Evolutionary conservation across 2,329 filamentous ascomycete genomes (phyloP).

Genomic region (Penicillium corylophilum): DNA sequence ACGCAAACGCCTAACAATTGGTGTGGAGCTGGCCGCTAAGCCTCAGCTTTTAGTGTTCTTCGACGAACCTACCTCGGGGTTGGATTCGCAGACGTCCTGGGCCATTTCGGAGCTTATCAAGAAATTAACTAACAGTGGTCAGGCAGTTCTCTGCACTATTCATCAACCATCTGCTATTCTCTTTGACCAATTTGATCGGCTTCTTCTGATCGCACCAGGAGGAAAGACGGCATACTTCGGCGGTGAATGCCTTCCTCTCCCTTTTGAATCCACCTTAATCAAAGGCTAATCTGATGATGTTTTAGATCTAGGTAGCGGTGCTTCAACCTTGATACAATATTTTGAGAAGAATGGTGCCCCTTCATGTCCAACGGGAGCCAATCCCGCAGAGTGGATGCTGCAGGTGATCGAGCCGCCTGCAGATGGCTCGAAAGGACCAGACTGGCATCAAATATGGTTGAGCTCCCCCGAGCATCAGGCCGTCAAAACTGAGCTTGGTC

Average conservation of each 20-base stretch:
- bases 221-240: constrained; percentile 68
- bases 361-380: constrained; percentile 60
- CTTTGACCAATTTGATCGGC: constrained; percentile 74
- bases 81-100: constrained; percentile 89
- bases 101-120: constrained; percentile 81
- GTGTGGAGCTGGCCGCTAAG: constrained; percentile 88
- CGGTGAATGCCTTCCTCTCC: constrained; percentile 58
- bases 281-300: too few relatives aligned
- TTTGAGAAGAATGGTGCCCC: constrained; percentile 64
- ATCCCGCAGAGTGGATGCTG: constrained; percentile 69
- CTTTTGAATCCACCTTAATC: too few relatives aligned
- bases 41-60: constrained; percentile 84
- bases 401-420: constrained; percentile 56
- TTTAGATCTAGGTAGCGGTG: too few relatives aligned
- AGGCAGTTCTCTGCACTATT: constrained; percentile 89
- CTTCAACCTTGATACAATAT: constrained; percentile 55
- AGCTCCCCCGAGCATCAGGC: constrained; percentile 49
- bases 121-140: constrained; percentile 84
- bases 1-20: constrained; percentile 77
- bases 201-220: constrained; percentile 62
- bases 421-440: constrained; percentile 59
- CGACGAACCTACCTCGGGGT: constrained; percentile 88
- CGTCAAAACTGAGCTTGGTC: too few relatives aligned
- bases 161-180: constrained; percentile 91
- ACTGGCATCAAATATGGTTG: constrained; percentile 64